These are phyloP conservation scores for Penicillium atrosanguineum DNA, from an alignment of 495 filamentous ascomycete species.

Conservation along the genomic window DNA sequence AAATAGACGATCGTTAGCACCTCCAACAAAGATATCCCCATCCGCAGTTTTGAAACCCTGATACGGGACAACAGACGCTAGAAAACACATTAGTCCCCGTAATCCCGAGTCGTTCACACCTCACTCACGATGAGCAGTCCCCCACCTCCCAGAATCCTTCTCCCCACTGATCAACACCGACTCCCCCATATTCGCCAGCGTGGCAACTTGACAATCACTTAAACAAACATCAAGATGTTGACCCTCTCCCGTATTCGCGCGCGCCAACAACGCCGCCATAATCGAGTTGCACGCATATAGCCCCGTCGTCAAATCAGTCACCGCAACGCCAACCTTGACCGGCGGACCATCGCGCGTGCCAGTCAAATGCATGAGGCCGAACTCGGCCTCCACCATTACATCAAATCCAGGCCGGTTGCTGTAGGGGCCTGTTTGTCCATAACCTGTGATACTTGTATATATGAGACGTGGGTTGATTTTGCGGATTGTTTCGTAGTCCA, in stretches of 20 bases:
- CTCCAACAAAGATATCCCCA: constrained; percentile 83
- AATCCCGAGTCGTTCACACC: not conserved
- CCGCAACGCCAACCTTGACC: constrained; percentile 95
- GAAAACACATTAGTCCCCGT: not conserved
- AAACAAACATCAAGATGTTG: constrained; percentile 88
- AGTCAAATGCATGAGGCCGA: constrained; percentile 96
- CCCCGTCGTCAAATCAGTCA: constrained; percentile 91
- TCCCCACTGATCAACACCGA: constrained; percentile 84
- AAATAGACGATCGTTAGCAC: constrained; percentile 87
- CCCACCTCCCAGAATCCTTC: constrained; percentile 82
- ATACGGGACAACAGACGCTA: constrained; percentile 92
- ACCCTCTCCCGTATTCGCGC: constrained; percentile 64
- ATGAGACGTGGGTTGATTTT: constrained; percentile 70
- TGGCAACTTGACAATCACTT: constrained; percentile 90
- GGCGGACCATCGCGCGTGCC: constrained; percentile 80
- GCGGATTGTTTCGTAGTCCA: constrained; percentile 75
- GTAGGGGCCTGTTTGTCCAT: constrained; percentile 89
- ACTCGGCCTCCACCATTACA: constrained; percentile 96
- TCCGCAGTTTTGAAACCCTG: constrained; percentile 83
- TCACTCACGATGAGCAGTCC: constrained; percentile 81
- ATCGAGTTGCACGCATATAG: constrained; percentile 87
- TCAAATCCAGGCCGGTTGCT: constrained; percentile 86
- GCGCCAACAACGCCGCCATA: constrained; percentile 80
- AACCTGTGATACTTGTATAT: constrained; percentile 66
- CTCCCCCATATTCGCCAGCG: constrained; percentile 85